These are phyloP conservation scores for Musa beccarii DNA, from an alignment of 176 grass and related monocot genomes.

Conservation along the genomic window DNA sequence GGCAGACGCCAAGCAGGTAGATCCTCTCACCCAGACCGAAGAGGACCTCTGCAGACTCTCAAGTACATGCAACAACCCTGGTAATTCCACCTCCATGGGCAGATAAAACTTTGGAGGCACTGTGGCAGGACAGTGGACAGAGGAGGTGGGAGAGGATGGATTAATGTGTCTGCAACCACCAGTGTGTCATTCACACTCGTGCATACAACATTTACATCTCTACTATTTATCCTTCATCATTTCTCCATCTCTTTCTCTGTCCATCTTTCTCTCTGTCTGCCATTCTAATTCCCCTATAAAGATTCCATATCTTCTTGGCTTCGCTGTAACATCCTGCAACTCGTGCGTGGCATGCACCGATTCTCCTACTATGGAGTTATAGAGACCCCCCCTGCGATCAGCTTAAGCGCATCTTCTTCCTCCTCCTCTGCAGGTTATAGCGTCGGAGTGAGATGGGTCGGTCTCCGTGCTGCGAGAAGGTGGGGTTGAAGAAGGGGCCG, in stretches of 20 bases:
- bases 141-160: no score
- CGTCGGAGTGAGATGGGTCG: conserved; percentile 40
- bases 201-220: conserved; percentile 15
- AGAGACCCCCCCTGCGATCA: no score
- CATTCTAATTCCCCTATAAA: background rate
- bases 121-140: no score
- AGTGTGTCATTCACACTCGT: no score
- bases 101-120: no score
- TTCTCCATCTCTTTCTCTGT: conserved; percentile 14
- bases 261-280: background rate
- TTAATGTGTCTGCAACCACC: no score
- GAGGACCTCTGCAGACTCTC: no score
- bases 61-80: no score
- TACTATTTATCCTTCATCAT: conserved; percentile 32
- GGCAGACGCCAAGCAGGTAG: no score
- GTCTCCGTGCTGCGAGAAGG: conserved; percentile 91
- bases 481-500: conserved; percentile 36
- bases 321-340: background rate
- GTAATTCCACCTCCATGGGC: no score
- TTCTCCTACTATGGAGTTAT: background rate
- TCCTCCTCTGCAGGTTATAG: background rate
- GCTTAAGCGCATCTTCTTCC: no score
- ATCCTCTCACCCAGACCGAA: no score
- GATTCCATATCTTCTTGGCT: background rate
- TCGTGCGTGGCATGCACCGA: background rate